Evolutionary conservation across 2,329 filamentous ascomycete species (phyloP).

Genomic region (Hymenoscyphus fructigenus): DNA sequence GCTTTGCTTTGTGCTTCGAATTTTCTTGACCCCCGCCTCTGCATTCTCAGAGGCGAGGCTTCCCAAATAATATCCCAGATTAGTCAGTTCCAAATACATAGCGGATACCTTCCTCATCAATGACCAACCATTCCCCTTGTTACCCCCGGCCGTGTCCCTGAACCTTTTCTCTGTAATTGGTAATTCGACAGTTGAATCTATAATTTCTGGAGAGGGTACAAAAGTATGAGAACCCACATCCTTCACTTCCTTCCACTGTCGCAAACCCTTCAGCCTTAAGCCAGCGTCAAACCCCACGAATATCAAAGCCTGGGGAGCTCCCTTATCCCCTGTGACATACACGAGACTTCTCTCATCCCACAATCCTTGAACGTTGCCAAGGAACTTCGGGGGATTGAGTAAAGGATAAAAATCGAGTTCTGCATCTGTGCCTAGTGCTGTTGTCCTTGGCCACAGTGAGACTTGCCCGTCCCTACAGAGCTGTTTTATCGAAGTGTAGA

Average conservation of each 20-base stretch:
- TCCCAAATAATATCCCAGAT: constrained; percentile 29
- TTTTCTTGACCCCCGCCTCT: no score
- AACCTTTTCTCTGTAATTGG: background rate
- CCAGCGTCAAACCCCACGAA: constrained; percentile 46
- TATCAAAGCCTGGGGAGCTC: constrained; percentile 39
- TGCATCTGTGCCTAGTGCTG: constrained; percentile 22
- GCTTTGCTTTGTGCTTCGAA: no score
- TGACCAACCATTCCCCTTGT: no score
- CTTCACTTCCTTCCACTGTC: constrained; percentile 25
- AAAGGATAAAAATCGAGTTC: constrained; percentile 40
- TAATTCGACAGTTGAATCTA: background rate
- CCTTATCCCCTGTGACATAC: constrained; percentile 40
- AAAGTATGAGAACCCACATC: background rate
- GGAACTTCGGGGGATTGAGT: constrained; percentile 41
- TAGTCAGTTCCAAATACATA: constrained; percentile 31
- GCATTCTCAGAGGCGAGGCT: background rate
- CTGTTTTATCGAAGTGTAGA: constrained; percentile 27
- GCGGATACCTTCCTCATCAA: constrained; percentile 31
- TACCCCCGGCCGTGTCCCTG: background rate
- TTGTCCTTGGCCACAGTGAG: constrained; percentile 39
- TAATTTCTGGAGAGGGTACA: background rate
- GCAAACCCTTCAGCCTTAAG: constrained; percentile 36
- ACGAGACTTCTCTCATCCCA: constrained; percentile 49
- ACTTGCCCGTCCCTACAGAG: constrained; percentile 27
- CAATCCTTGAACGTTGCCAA: constrained; percentile 41